These are phyloP conservation scores for Leucocoprinus birnbaumii DNA, from an alignment of 768 basidiomycete genomes.

Conservation along the genomic window DNA sequence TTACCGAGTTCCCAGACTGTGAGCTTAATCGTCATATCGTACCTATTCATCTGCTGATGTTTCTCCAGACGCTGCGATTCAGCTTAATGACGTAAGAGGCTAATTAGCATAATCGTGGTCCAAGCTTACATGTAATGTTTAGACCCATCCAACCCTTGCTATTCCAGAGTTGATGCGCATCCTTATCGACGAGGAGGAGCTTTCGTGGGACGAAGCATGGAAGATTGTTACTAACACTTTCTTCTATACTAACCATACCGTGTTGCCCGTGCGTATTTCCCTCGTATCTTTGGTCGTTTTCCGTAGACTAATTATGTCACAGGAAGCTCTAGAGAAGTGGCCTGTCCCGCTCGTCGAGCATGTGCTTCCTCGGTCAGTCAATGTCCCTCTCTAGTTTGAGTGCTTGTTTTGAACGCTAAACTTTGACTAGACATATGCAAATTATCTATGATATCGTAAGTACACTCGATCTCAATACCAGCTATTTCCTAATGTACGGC, in stretches of 20 bases:
- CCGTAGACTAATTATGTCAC: background rate
- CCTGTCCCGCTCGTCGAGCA: conserved; percentile 82
- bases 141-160: conserved; percentile 95
- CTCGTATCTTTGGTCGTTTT: background rate
- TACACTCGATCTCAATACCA: conserved; percentile 13
- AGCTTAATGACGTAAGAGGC: conserved; percentile 83
- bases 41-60: background rate
- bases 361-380: conserved; percentile 67
- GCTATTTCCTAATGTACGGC: conserved; percentile 5
- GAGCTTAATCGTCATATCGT: conserved; percentile 21
- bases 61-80: conserved; percentile 76
- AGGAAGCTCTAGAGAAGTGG: conserved; percentile 93
- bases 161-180: conserved; percentile 95
- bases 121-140: background rate
- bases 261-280: conserved; percentile 63
- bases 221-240: conserved; percentile 84
- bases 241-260: conserved; percentile 96
- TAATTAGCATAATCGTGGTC: background rate
- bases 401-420: background rate
- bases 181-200: conserved; percentile 87
- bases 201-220: conserved; percentile 86
- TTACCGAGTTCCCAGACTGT: conserved; percentile 83
- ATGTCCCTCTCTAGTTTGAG: background rate
- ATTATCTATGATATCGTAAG: conserved; percentile 89
- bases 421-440: conserved; percentile 65